A percentile compares a stretch with the other conserved stretches of the same genome.
phyloP scores from a whole-genome alignment of 768 basidiomycete genomes.

The Rhodotorula diobovata region DNA sequence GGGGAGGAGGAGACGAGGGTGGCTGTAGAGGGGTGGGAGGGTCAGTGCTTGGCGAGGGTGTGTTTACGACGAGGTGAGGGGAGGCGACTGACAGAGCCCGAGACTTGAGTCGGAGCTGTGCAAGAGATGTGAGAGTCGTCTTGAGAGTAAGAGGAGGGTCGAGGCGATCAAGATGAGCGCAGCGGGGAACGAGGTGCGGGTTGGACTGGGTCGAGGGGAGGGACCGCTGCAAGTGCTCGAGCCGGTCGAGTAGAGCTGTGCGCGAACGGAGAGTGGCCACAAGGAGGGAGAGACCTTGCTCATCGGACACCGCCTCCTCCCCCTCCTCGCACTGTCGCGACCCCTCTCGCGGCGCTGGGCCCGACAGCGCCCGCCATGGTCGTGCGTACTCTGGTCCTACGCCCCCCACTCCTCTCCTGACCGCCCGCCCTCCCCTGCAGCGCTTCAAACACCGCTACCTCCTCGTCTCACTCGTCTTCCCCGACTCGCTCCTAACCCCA shows the following conservation, averaged over 20 bases:
- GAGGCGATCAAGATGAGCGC: background rate
- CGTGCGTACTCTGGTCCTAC: background rate
- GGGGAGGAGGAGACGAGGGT: background rate
- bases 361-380: no score
- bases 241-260: no score
- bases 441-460: slow-evolving; percentile 43
- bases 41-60: background rate
- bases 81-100: background rate
- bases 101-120: background rate
- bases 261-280: no score
- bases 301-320: no score
- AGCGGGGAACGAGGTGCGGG: background rate
- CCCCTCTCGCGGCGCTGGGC: no score
- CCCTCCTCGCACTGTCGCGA: no score
- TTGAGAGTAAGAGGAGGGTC: background rate
- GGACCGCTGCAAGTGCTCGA: no score
- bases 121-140: no score
- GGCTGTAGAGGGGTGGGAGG: background rate
- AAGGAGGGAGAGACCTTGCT: no score
- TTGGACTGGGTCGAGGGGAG: no score
- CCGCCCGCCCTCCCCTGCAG: slow-evolving; percentile 4
- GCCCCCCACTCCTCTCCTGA: background rate
- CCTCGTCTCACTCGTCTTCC: slow-evolving; percentile 38
- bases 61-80: no score
- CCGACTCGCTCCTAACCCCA: background rate